Conservation (phyloP, 2,329 filamentous ascomycete genomes). For the Xylariomycetidae sp. region DNA sequence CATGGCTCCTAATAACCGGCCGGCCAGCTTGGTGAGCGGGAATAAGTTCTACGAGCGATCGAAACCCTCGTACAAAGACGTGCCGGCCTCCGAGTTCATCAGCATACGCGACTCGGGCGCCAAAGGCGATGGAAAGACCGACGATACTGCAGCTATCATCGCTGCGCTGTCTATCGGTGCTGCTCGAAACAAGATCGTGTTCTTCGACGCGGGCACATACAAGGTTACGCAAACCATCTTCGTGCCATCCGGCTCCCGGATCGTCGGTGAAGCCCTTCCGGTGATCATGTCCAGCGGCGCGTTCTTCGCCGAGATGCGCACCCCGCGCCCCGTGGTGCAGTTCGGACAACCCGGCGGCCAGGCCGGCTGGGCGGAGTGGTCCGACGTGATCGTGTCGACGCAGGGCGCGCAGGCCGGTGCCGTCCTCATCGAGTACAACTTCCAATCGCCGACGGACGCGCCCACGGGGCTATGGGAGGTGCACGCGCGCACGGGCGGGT, state of each 20-base stretch:
- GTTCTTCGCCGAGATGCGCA: conserved; percentile 42
- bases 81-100: conserved; percentile 55
- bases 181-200: conserved; percentile 47
- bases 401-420: conserved; percentile 54
- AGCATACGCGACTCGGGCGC: conserved; percentile 63
- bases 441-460: conserved; percentile 27
- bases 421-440: conserved; percentile 60
- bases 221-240: conserved; percentile 49
- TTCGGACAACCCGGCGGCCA: conserved; percentile 50
- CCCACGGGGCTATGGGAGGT: conserved; percentile 66
- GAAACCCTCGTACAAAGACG: conserved; percentile 67
- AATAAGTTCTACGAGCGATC: conserved; percentile 61
- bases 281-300: conserved; percentile 45
- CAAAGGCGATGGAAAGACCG: conserved; percentile 65
- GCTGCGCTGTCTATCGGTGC: conserved; percentile 52
- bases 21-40: conserved; percentile 46
- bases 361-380: conserved; percentile 53
- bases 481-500: conserved; percentile 69
- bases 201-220: conserved; percentile 57
- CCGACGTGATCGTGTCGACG: conserved; percentile 56
- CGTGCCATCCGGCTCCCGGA: conserved; percentile 43
- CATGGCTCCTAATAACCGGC: conserved; percentile 38
- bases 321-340: conserved; percentile 50
- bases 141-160: conserved; percentile 69
- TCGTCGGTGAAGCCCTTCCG: conserved; percentile 54